These are phyloP conservation scores for Cutaneotrichosporon cavernicola DNA, from an alignment of 1,284 basidiomycete species.

Conservation along the genomic window DNA sequence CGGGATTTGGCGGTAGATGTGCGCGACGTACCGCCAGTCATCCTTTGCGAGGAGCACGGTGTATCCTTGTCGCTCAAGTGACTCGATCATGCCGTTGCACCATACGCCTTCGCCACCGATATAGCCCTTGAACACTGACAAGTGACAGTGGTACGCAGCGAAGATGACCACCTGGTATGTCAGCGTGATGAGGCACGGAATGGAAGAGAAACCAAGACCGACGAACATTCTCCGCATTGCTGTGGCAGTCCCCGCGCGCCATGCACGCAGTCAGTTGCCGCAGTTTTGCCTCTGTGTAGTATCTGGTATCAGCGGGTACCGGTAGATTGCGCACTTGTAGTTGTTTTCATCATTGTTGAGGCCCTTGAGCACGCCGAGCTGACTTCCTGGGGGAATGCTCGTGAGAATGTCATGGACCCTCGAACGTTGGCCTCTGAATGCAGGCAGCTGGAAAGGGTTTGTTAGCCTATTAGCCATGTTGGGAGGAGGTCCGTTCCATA, in stretches of 20 bases:
- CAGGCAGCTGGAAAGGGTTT: neutral
- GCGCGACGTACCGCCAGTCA: slow-evolving; percentile 27
- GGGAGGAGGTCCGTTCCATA: neutral
- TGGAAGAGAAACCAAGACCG: neutral
- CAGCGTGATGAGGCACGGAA: neutral
- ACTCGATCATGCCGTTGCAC: slow-evolving; percentile 15
- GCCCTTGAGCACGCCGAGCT: neutral
- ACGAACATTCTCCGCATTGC: slow-evolving; percentile 15
- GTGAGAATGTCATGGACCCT: neutral
- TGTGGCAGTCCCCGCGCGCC: slow-evolving; percentile 17
- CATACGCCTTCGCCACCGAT: slow-evolving; percentile 22
- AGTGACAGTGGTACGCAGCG: slow-evolving; percentile 16
- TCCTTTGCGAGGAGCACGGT: slow-evolving; percentile 22
- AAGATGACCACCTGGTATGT: slow-evolving; percentile 15
- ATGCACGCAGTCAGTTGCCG: slow-evolving; percentile 19
- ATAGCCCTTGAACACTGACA: slow-evolving; percentile 14
- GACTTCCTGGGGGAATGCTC: neutral
- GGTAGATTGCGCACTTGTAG: slow-evolving; percentile 15
- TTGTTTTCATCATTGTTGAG: slow-evolving; percentile 3
- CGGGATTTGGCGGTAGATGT: slow-evolving; percentile 32
- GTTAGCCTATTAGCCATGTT: no score
- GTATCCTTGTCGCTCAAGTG: slow-evolving; percentile 29
- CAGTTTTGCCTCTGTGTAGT: slow-evolving; percentile 22
- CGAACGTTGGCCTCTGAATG: neutral
- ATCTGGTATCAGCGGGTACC: neutral